These are phyloP conservation scores for Sedum album DNA, from an alignment of 164 flowering plant species.

Conservation along the genomic window DNA sequence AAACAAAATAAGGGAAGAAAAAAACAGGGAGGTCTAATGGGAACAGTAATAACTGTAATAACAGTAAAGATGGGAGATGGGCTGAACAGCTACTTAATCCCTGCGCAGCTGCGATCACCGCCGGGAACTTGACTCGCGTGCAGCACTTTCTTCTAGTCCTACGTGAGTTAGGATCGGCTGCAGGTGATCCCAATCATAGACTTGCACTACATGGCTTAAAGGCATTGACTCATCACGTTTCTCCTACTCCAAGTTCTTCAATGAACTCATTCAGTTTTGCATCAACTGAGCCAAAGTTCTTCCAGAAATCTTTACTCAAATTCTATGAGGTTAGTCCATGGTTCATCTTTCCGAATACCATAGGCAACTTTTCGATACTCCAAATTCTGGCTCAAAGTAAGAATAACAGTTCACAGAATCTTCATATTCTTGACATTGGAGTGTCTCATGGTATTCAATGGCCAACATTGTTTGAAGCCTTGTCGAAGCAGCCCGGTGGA, in stretches of 20 bases:
- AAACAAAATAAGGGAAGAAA: constrained; percentile 25
- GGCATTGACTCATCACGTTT: constrained; percentile 40
- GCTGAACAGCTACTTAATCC: constrained; percentile 79
- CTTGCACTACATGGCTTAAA: constrained; percentile 56
- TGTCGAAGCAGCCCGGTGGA: constrained; percentile 47
- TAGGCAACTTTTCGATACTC: constrained; percentile 57
- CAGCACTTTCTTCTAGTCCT: constrained; percentile 68
- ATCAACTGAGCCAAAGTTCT: constrained; percentile 41
- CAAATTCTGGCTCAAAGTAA: constrained; percentile 35
- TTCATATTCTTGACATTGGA: constrained; percentile 71
- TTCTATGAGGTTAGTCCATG: constrained; percentile 72
- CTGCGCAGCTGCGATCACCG: constrained; percentile 54
- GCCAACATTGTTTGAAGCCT: constrained; percentile 72
- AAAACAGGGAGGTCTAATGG: constrained; percentile 20
- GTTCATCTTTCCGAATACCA: constrained; percentile 63
- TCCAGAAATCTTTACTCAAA: constrained; percentile 42
- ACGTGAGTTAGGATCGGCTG: constrained; percentile 50
- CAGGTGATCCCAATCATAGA: constrained; percentile 70
- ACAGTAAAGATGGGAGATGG: constrained; percentile 63
- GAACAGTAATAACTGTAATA: constrained; percentile 26
- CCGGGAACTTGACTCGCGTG: constrained; percentile 39
- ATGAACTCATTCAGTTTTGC: constrained; percentile 26
- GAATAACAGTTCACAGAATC: constrained; percentile 11
- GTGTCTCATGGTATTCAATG: constrained; percentile 83
- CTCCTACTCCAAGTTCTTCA: constrained; percentile 13